Percentiles rank a stretch among this genome's conserved stretches.
Conservation (phyloP, 148 eudicot species). For the Vaccinium corymbosum region DNA sequence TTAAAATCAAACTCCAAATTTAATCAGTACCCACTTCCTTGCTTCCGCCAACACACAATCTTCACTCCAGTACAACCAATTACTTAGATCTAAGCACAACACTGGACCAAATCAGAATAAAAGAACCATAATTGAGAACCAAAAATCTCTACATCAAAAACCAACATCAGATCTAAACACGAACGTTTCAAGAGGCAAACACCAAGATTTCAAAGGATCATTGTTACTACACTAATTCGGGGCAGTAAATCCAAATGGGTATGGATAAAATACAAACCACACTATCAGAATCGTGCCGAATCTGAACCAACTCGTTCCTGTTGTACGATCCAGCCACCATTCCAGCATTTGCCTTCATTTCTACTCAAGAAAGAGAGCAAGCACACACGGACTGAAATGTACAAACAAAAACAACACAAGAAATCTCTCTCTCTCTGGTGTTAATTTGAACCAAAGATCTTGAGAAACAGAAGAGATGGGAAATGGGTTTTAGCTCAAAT, state of each 20-base stretch:
- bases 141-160: background rate
- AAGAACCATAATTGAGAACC: background rate
- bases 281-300: slow-evolving; percentile 86
- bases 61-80: background rate
- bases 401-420: background rate
- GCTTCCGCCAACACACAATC: background rate
- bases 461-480: background rate
- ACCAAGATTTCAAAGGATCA: background rate
- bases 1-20: slow-evolving; percentile 5
- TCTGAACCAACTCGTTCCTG: slow-evolving; percentile 77
- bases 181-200: background rate
- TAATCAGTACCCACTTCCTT: slow-evolving; percentile 8
- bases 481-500: slow-evolving; percentile 7
- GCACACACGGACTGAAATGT: background rate
- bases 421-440: background rate
- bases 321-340: slow-evolving; percentile 92
- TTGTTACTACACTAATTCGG: background rate
- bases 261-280: slow-evolving; percentile 38
- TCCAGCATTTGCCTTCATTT: slow-evolving; percentile 79
- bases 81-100: slow-evolving; percentile 9
- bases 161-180: slow-evolving; percentile 5
- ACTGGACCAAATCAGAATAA: background rate
- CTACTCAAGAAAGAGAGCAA: slow-evolving; percentile 1
- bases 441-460: background rate
- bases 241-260: slow-evolving; percentile 20